Evolutionary conservation across 495 filamentous ascomycete genomes (phyloP).

Genomic region (Penicillium herquei): DNA sequence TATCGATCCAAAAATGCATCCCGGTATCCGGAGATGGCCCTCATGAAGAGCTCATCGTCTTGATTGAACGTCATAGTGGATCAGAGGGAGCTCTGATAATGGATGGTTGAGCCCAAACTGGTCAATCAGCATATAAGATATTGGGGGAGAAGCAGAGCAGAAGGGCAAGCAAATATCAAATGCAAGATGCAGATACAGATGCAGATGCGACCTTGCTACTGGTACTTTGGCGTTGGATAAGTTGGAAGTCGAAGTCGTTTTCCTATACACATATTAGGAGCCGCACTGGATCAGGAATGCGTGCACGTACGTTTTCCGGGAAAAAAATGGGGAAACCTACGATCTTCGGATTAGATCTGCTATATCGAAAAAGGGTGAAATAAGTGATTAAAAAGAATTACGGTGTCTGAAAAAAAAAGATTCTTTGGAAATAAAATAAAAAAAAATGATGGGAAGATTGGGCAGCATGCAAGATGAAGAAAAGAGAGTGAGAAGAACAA

Average conservation of each 20-base stretch:
- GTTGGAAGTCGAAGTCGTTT: no score
- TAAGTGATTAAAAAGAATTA: not conserved
- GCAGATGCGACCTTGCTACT: no score
- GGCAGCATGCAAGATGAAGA: constrained; percentile 6
- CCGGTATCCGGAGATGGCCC: constrained; percentile 47
- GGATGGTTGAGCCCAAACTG: constrained; percentile 9
- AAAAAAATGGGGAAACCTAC: not conserved
- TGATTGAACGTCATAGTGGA: constrained; percentile 37
- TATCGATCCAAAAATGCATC: constrained; percentile 46
- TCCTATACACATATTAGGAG: not conserved
- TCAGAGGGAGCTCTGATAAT: not conserved
- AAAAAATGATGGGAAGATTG: constrained; percentile 10
- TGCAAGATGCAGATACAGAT: no score
- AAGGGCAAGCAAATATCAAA: not conserved
- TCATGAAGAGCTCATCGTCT: constrained; percentile 44
- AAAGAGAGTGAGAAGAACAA: constrained; percentile 6
- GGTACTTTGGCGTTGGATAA: no score
- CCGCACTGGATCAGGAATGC: not conserved
- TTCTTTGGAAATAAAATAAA: not conserved
- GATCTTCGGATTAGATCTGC: not conserved
- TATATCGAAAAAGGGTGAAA: not conserved
- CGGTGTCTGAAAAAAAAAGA: not conserved
- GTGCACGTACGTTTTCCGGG: not conserved
- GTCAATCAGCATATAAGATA: constrained; percentile 28
- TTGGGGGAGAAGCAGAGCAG: not conserved